Evolutionary conservation across 2,329 filamentous ascomycete genomes (phyloP), one percentile per base, ranked within the genome.

Genomic region (Ophiostoma pallidulum): DNA sequence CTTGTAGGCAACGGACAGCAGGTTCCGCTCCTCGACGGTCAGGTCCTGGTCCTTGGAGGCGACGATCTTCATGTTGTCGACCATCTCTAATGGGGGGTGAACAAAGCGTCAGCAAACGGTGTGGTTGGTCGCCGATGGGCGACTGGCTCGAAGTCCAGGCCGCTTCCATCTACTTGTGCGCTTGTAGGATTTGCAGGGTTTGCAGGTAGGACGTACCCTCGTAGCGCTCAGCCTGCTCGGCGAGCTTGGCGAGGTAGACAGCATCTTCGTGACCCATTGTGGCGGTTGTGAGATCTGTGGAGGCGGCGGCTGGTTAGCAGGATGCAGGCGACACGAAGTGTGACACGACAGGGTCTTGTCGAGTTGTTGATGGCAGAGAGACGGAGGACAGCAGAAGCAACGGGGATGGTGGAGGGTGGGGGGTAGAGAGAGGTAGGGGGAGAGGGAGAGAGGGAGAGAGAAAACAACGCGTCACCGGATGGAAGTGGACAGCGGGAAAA

Each of bases 221-320:
- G 75, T 98, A 98, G 70, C 92, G 91, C 84, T 98, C 92, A 72
- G 92, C 92, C 83, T 98, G 92, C 84, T 98, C 92, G 69, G 92
- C 92, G 72, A 98, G 86, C 89, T 97, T 97, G 75, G 92, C 92
- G 70, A 97, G 85, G 74, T 97, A 97, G 67, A 98, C 92, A 65
- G 90, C 91, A 77, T 97, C 90, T 81, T 97, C 91, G 80, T 95
- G 88, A 82, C 86, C 89, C 91, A 97, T 97, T 77, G 77, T 90
- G 77, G 68, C 71, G 67, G 60, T 51, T 48, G 44, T 44, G 36
- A 58, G 63, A 55, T 50, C 51, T 57, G 33, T 46, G 57, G 45
- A 26, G 28, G 22, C 33, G 38, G 37, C 12, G n/a, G 22, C 8
- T 10, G 19, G 32, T 47, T 43, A 49, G 47, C 41, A 33, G 20